Percentiles rank a stretch among this genome's conserved stretches.
These are phyloP conservation scores for Candida yuanshanica DNA, from an alignment of 805 yeast species.

Conservation along the genomic window DNA sequence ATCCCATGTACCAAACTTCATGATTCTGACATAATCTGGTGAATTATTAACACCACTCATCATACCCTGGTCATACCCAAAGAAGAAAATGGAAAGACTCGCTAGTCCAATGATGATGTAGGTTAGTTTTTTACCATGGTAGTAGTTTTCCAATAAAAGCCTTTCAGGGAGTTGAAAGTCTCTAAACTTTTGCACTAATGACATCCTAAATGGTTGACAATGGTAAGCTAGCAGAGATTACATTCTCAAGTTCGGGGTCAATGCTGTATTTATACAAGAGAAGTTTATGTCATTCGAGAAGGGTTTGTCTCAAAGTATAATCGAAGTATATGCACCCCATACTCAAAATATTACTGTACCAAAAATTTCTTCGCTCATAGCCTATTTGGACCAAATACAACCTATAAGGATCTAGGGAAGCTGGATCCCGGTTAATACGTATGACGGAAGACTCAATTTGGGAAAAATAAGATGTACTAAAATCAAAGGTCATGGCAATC, in stretches of 20 bases:
- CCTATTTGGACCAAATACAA: no score
- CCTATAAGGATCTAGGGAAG: no score
- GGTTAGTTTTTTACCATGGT: conserved; percentile 2
- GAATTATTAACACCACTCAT: conserved; percentile 4
- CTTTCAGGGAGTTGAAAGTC: conserved; percentile 1
- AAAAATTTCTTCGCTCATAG: no score
- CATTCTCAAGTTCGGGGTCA: neutral
- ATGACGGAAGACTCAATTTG: no score
- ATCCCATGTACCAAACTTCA: conserved; percentile 4
- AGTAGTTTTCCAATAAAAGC: conserved; percentile 1
- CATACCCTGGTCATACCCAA: conserved; percentile 5
- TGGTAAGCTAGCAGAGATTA: neutral
- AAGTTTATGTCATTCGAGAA: no score
- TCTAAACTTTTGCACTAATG: neutral
- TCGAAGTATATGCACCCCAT: no score
- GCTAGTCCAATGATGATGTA: conserved; percentile 1
- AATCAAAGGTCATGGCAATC: no score
- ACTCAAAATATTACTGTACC: no score
- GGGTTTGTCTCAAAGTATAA: no score
- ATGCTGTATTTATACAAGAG: neutral
- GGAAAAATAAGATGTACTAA: no score
- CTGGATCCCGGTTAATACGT: no score
- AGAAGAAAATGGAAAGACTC: conserved; percentile 1
- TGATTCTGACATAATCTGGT: conserved; percentile 3
- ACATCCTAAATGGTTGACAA: neutral